Conservation (phyloP, 2,329 filamentous ascomycete species). For the Fusarium sambucinum region DNA sequence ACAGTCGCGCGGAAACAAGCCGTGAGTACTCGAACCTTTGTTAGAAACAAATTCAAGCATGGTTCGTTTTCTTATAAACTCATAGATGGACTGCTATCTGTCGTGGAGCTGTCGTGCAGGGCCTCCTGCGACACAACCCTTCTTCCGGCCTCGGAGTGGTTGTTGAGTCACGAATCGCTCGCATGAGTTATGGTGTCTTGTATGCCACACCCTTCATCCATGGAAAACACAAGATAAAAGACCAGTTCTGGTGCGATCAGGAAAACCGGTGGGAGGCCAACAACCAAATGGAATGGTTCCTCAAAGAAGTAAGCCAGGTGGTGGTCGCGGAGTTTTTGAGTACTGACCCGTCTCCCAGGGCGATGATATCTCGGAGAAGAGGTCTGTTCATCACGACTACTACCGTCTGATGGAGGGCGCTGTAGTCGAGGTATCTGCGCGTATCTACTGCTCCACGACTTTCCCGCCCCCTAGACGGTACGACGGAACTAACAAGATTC, state of each 20-base stretch:
- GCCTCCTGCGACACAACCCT: slow-evolving; percentile 16
- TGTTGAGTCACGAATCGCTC: slow-evolving; percentile 45
- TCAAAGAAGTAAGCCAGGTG: slow-evolving; percentile 31
- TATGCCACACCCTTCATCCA: neutral
- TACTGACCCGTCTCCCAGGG: slow-evolving; percentile 1
- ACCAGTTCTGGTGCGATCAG: slow-evolving; percentile 24
- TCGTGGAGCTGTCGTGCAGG: slow-evolving; percentile 51
- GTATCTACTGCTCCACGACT: neutral
- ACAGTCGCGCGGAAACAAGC: slow-evolving; percentile 48
- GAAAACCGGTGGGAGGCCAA: neutral
- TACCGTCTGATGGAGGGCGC: accelerated
- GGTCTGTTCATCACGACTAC: slow-evolving; percentile 1
- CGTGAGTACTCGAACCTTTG: slow-evolving; percentile 47
- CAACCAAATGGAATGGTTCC: slow-evolving; percentile 49
- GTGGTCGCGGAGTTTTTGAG: neutral
- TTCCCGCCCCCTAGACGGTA: neutral
- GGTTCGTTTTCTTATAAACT: accelerated
- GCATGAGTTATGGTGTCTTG: slow-evolving; percentile 47
- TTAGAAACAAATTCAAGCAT: accelerated
- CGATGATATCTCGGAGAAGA: slow-evolving; percentile 17
- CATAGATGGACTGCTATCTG: slow-evolving; percentile 54
- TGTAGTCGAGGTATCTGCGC: accelerated
- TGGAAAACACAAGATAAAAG: slow-evolving; percentile 5
- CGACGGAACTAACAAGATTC: neutral
- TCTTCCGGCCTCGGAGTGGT: slow-evolving; percentile 2